Evolutionary conservation across 2,329 filamentous ascomycete species (phyloP), one percentile per base, ranked within the genome.

Genomic region (Ophiostoma ips): DNA sequence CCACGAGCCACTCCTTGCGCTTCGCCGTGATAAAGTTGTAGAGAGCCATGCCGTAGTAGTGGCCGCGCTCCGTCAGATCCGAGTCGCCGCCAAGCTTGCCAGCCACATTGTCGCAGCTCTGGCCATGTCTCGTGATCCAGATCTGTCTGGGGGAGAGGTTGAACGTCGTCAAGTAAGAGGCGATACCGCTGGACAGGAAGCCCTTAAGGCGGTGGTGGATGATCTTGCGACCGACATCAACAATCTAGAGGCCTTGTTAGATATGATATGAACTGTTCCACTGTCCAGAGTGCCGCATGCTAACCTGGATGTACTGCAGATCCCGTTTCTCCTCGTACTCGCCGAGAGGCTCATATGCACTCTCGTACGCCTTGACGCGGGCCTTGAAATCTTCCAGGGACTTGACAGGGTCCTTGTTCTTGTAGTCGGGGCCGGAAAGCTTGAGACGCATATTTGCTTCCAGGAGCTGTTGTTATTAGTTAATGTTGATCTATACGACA

Each of bases 361-460:
- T 94, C 64, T 95, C 87, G 60, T 98, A 98, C 11, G 94, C 85
- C 48, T 79, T 81, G 13, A 98, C 89, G 54, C 92, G 85, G 65
- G 86, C 83, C 68, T 86, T 94, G 72, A 98, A 98, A 63, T 98
- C 92, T 33, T 76, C 80, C 38, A 96, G 71, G 1, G 92, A 89
- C 61, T 84, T 80, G 50, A 79, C 68, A 0, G 92, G 90, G 59
- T 98, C 90, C 67, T 95, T 94, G 62, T 87, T 87, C 60, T 84
- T 87, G 69, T 98, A 98, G 65, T 98, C 92, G 0, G 92, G 92
- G 0, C 92, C 92, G 3, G 87, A 94, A 7, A 96, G 79, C 71
- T 96, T 96, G 55, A 96, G 71, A 28, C 90, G 87, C 88, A 96
- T 96, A 62, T 96, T 96, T 16, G 89, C 87, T 65, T 96, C 89